Percentiles rank a stretch among this genome's conserved stretches.
These are phyloP conservation scores for Melampsora americana DNA, from an alignment of 1,284 basidiomycete species.

Conservation along the genomic window DNA sequence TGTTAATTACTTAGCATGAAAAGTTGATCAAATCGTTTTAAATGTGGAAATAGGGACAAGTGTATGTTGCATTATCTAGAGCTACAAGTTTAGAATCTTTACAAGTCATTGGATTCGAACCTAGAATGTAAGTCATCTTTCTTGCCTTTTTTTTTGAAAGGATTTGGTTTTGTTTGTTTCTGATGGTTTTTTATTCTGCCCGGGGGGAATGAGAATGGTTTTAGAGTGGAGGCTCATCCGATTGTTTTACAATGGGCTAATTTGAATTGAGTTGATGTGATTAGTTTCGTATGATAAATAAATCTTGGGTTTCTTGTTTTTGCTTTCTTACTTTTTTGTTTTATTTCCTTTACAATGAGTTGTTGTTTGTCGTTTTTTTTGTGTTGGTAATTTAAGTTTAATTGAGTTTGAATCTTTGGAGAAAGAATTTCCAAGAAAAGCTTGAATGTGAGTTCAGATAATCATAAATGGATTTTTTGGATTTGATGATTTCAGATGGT, in stretches of 20 bases:
- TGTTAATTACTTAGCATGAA: neutral
- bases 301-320: no score
- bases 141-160: neutral
- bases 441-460: neutral
- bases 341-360: no score
- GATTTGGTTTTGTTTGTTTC: neutral
- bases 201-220: neutral
- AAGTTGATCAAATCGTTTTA: slow-evolving; percentile 16
- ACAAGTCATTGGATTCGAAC: slow-evolving; percentile 80
- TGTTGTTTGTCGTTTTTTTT: no score
- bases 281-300: no score
- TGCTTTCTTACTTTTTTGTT: no score
- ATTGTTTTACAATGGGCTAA: neutral
- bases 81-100: slow-evolving; percentile 86
- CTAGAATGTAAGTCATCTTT: slow-evolving; percentile 61
- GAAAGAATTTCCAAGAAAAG: no score
- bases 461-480: neutral
- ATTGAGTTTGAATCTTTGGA: no score
- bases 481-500: neutral
- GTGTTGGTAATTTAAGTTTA: no score
- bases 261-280: neutral
- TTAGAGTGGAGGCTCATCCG: slow-evolving; percentile 1
- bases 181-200: neutral
- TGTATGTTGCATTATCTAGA: slow-evolving; percentile 92
- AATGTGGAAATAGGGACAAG: slow-evolving; percentile 63